These are phyloP conservation scores for Leishmania tropica DNA, from an alignment of 208 protist genomes.

Conservation along the genomic window DNA sequence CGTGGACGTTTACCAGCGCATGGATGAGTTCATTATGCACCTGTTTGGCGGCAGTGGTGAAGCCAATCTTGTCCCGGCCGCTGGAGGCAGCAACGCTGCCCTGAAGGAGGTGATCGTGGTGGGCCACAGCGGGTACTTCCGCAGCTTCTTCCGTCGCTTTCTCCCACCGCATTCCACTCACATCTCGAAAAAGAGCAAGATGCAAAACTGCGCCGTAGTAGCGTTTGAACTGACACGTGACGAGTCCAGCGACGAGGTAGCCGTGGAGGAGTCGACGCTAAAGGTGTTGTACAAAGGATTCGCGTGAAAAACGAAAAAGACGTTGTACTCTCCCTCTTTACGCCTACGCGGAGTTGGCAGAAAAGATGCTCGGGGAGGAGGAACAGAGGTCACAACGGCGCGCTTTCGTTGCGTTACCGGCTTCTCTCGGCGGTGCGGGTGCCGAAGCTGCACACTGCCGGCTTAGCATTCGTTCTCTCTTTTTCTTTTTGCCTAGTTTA, in stretches of 20 bases:
- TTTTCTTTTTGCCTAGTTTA: not conserved
- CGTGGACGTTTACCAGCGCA: constrained; percentile 76
- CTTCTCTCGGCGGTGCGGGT: not conserved
- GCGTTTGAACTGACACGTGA: constrained; percentile 77
- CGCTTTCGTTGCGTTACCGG: not conserved
- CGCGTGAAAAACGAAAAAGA: constrained; percentile 21
- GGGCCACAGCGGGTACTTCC: constrained; percentile 92
- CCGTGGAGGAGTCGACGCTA: constrained; percentile 74
- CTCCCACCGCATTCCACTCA: constrained; percentile 72
- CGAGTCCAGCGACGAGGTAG: constrained; percentile 60
- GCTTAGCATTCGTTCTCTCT: not conserved
- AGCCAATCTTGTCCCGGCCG: constrained; percentile 7
- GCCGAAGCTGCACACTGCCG: not conserved
- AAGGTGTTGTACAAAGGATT: constrained; percentile 82
- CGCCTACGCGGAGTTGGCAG: not conserved
- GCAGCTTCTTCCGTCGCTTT: constrained; percentile 88
- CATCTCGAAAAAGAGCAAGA: constrained; percentile 77
- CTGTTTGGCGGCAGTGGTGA: constrained; percentile 57
- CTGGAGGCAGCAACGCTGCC: constrained; percentile 49
- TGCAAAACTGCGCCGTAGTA: constrained; percentile 91
- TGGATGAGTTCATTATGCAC: constrained; percentile 82
- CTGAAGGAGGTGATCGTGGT: constrained; percentile 90
- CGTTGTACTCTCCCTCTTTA: not conserved
- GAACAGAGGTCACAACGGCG: not conserved
- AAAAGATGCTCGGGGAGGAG: not conserved